Conservation (phyloP, 331 rosid species). For the Pyracantha coccinea region DNA sequence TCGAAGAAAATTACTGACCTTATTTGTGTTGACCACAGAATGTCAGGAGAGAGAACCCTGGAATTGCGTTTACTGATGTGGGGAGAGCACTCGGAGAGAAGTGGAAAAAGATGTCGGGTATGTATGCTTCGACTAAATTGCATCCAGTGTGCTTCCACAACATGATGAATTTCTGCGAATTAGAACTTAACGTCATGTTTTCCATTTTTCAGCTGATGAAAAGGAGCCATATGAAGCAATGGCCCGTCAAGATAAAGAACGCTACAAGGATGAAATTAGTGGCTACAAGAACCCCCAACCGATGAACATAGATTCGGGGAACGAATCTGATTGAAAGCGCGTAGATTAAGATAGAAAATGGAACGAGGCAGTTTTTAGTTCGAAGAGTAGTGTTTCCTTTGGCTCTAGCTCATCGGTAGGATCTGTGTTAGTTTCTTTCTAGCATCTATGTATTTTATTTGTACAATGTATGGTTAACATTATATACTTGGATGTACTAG, state of each 20-base stretch:
- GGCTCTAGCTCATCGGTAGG: neutral
- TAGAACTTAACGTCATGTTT: neutral
- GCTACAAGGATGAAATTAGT: conserved; percentile 81
- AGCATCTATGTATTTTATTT: neutral
- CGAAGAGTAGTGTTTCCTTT: neutral
- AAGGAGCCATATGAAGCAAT: conserved; percentile 93
- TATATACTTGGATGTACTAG: neutral
- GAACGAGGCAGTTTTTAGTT: neutral
- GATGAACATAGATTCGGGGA: conserved; percentile 72
- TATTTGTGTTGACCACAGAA: conserved; percentile 40
- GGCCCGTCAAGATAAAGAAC: conserved; percentile 79
- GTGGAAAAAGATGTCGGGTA: conserved; percentile 98
- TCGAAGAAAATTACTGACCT: neutral
- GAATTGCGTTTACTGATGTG: conserved; percentile 70
- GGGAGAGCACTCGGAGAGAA: conserved; percentile 87
- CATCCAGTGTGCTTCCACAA: neutral
- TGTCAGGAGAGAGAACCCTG: conserved; percentile 76
- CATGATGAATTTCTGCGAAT: neutral
- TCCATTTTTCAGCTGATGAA: conserved; percentile 57
- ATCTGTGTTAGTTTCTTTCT: neutral
- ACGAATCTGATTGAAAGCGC: conserved; percentile 63
- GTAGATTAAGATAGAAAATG: conserved; percentile 17
- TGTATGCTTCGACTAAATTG: neutral
- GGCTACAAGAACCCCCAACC: conserved; percentile 92
- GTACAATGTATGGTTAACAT: neutral